phyloP scores from a whole-genome alignment of 1,284 basidiomycete genomes.

The Megacollybia platyphylla region DNA sequence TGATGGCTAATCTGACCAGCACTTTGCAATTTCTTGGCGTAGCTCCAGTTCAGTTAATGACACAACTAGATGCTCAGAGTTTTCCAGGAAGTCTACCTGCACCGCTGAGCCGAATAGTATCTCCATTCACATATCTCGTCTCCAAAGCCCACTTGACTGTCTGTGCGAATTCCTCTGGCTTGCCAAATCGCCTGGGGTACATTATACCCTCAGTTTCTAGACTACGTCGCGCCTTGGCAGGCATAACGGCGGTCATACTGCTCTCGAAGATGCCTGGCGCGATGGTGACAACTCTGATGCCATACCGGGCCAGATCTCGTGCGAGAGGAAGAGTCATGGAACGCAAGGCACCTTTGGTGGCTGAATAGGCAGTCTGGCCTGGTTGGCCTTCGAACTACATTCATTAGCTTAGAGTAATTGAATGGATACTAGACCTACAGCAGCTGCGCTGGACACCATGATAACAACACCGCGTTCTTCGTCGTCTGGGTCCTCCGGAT shows the following conservation, averaged over 20 bases:
- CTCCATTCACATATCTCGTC: conserved; percentile 43
- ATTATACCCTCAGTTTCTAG: conserved; percentile 24
- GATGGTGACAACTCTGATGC: conserved; percentile 38
- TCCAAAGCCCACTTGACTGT: conserved; percentile 40
- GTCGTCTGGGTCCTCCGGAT: conserved; percentile 25
- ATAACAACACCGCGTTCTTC: conserved; percentile 42
- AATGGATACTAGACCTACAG: conserved; percentile 22
- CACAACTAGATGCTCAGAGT: neutral
- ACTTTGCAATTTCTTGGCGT: too few species aligned
- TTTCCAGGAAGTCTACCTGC: conserved; percentile 10
- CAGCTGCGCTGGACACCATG: conserved; percentile 40
- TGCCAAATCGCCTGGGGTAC: conserved; percentile 32
- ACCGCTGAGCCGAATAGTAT: conserved; percentile 38
- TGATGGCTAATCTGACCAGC: too few species aligned
- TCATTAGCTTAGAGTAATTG: neutral
- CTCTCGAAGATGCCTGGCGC: conserved; percentile 38
- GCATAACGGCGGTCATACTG: conserved; percentile 29
- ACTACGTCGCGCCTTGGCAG: conserved; percentile 21
- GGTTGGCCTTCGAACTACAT: conserved; percentile 32
- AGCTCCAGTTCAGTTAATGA: too few species aligned
- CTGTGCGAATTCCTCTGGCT: conserved; percentile 34
- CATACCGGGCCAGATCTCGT: conserved; percentile 36
- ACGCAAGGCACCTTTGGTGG: conserved; percentile 38
- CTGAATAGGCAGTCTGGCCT: conserved; percentile 38
- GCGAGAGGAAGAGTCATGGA: conserved; percentile 45